Evolutionary conservation across 1,284 basidiomycete genomes (phyloP), one percentile per base, ranked within the genome.

Genomic region (Ceratobasidium papillatum): DNA sequence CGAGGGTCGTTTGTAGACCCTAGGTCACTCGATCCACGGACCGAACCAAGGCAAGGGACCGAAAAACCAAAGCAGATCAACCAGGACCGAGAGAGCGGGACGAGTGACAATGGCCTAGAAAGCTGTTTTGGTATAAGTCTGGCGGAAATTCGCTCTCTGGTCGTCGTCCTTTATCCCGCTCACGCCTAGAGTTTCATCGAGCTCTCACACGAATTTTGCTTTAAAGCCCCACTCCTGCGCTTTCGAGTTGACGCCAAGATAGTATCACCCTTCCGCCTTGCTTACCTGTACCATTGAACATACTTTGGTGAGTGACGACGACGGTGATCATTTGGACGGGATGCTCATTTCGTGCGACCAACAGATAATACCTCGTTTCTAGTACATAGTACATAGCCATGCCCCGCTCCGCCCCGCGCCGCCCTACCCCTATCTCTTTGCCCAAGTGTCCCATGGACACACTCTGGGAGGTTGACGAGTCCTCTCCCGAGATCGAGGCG

Each of bases 381-480:
- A n/a, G 27, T 22, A 32, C 27, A 58, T 17, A 56, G 25, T 22
- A 56, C 52, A 27, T 32, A 22, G 38, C 61, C 61, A 62, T 62
- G 61, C 38, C 61, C 38, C 61, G 61, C 61, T 27, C 51, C 17
- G 51, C 32, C 2, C 8, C 54, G 12, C 68, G 68, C 52, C 68
- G 68, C 49, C 68, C 68, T 7, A 7, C 54, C 9, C 68, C 68
- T 2, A 71, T 71, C 17, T 17, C n/a, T 4, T 41, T 71, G 14
- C 38, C 52, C 52, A 49, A 43, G 22, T 47, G 54, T 38, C 68
- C 68, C 22, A 71, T 71, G 68, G 68, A 71, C 68, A 71, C 68
- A 1, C 68, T 71, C 41, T 71, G 68, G 68, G 68, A 71, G 54
- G 68, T 59, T 11, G 68, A 71, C 52, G 68, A 68, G 65, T 68